These are phyloP conservation scores for Chenopodium album DNA, from an alignment of 148 eudicot genomes.

Conservation along the genomic window DNA sequence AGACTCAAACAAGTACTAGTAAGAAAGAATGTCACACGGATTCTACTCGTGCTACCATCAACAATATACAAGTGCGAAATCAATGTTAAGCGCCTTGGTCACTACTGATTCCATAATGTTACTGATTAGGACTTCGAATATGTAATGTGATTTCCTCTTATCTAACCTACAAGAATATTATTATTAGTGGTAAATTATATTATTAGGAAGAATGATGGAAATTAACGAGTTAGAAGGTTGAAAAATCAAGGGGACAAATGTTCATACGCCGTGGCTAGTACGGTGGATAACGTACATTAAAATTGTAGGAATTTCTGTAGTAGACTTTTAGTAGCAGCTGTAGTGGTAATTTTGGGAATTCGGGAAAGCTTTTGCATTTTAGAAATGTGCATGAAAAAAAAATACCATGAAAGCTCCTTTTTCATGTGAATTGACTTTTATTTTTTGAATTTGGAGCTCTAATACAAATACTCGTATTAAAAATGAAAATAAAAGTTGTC, in stretches of 20 bases:
- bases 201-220: background rate
- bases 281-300: constrained; percentile 17
- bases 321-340: background rate
- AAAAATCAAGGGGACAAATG: constrained; percentile 1
- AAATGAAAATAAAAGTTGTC: background rate
- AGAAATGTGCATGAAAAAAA: background rate
- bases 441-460: background rate
- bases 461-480: no score
- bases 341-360: constrained; percentile 2
- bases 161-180: background rate
- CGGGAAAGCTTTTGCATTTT: background rate
- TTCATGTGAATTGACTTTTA: constrained; percentile 18
- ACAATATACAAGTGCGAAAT: constrained; percentile 6
- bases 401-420: constrained; percentile 7
- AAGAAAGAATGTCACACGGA: constrained; percentile 11
- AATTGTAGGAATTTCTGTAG: background rate
- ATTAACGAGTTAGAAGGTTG: background rate
- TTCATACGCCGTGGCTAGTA: constrained; percentile 24
- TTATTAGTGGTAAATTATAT: background rate
- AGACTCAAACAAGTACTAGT: constrained; percentile 21
- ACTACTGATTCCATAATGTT: background rate
- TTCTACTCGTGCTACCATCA: constrained; percentile 3
- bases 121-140: background rate
- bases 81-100: background rate
- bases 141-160: background rate